Evolutionary conservation across 768 basidiomycete genomes (phyloP).

Genomic region (Rhodotorula sphaerocarpa): DNA sequence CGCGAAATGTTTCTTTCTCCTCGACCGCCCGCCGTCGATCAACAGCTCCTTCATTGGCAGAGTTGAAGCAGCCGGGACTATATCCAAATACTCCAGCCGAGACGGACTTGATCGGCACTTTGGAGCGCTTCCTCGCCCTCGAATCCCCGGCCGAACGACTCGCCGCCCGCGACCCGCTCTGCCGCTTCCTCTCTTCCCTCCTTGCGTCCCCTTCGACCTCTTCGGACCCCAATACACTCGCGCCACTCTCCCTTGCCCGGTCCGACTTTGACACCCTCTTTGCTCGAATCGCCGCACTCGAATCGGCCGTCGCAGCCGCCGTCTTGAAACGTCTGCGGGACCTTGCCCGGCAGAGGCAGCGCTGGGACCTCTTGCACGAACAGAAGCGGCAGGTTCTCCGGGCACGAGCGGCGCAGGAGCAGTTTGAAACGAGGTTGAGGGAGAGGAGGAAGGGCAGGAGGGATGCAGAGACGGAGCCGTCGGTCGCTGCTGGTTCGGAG

Average conservation of each 20-base stretch:
- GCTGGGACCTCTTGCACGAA: neutral
- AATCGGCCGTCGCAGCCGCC: neutral
- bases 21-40: neutral
- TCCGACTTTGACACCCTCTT: neutral
- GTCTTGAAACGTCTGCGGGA: conserved; percentile 1
- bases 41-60: too few relatives aligned
- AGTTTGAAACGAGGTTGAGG: neutral
- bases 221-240: neutral
- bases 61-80: too few relatives aligned
- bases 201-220: too few relatives aligned
- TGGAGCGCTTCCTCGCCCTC: neutral
- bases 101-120: too few relatives aligned
- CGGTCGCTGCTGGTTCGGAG: too few relatives aligned
- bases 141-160: neutral
- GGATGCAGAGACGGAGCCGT: neutral
- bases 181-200: neutral
- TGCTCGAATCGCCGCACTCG: neutral
- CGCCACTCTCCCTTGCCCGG: neutral
- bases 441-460: neutral
- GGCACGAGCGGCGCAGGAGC: neutral
- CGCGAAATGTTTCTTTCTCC: too few relatives aligned
- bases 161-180: neutral
- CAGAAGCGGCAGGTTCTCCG: neutral
- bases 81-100: too few relatives aligned
- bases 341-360: neutral